These are phyloP conservation scores for Verruconis gallopava DNA, from an alignment of 2,329 filamentous ascomycete genomes.

Conservation along the genomic window DNA sequence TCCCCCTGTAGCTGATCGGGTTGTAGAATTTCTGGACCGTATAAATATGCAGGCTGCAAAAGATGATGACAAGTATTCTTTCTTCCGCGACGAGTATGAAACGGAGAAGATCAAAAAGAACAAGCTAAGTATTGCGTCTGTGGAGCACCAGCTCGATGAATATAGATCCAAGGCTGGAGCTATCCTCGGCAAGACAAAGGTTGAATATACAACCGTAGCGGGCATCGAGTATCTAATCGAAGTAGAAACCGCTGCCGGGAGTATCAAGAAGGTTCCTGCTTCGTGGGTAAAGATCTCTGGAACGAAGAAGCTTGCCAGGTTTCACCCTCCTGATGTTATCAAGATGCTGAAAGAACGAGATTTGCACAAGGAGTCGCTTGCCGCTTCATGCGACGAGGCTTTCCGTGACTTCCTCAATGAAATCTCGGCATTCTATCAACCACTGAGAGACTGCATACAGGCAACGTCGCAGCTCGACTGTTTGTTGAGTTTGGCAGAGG, in stretches of 20 bases:
- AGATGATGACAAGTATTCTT: slow-evolving; percentile 82
- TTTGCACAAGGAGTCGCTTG: slow-evolving; percentile 86
- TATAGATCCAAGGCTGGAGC: slow-evolving; percentile 60
- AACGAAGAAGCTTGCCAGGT: slow-evolving; percentile 82
- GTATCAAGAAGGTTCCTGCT: slow-evolving; percentile 77
- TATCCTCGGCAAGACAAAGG: slow-evolving; percentile 56
- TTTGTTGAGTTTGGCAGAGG: slow-evolving; percentile 69
- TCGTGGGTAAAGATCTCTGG: slow-evolving; percentile 92
- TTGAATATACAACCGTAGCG: slow-evolving; percentile 70
- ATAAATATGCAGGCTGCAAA: slow-evolving; percentile 77
- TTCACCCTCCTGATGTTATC: slow-evolving; percentile 86
- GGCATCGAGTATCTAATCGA: slow-evolving; percentile 95
- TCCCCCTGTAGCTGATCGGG: slow-evolving; percentile 59
- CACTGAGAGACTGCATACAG: slow-evolving; percentile 76
- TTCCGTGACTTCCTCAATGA: slow-evolving; percentile 59
- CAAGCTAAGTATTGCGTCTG: slow-evolving; percentile 83
- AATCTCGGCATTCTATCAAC: slow-evolving; percentile 75
- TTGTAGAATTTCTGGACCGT: slow-evolving; percentile 64
- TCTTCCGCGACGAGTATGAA: slow-evolving; percentile 79
- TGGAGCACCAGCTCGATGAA: slow-evolving; percentile 76
- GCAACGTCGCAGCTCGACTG: slow-evolving; percentile 81
- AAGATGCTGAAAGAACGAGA: slow-evolving; percentile 75
- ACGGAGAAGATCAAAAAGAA: slow-evolving; percentile 80
- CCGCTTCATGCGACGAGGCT: slow-evolving; percentile 78
- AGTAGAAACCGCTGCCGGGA: slow-evolving; percentile 54